A percentile compares a stretch with the other conserved stretches of the same genome.
Conservation (phyloP, 2,329 filamentous ascomycete genomes). For the Alternaria solani region DNA sequence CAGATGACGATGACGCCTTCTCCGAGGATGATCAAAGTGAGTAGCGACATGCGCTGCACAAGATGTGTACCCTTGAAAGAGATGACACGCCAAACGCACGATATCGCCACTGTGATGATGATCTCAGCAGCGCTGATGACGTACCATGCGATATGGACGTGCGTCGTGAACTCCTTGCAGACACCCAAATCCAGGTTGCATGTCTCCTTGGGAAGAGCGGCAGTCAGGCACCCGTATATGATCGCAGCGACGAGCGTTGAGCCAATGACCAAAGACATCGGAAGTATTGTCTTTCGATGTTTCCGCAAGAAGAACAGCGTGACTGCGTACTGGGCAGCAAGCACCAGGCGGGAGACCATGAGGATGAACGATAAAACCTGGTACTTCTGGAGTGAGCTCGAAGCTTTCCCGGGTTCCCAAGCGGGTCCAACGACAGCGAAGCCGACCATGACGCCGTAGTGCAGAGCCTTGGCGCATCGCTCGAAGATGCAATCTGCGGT, state of each 20-base stretch:
- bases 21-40: slow-evolving; percentile 51
- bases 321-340: slow-evolving; percentile 51
- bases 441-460: slow-evolving; percentile 71
- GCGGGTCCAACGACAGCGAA: slow-evolving; percentile 67
- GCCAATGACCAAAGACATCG: slow-evolving; percentile 45
- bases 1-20: slow-evolving; percentile 51
- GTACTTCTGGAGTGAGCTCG: slow-evolving; percentile 55
- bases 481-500: slow-evolving; percentile 71
- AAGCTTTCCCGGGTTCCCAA: slow-evolving; percentile 35
- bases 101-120: slow-evolving; percentile 40
- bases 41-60: slow-evolving; percentile 49
- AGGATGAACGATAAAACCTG: slow-evolving; percentile 49
- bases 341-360: slow-evolving; percentile 48
- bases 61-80: slow-evolving; percentile 52
- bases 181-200: neutral
- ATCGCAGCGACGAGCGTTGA: slow-evolving; percentile 46
- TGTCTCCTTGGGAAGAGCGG: slow-evolving; percentile 30
- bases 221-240: slow-evolving; percentile 37
- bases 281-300: slow-evolving; percentile 39
- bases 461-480: slow-evolving; percentile 64
- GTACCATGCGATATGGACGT: slow-evolving; percentile 48
- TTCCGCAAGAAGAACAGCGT: slow-evolving; percentile 46
- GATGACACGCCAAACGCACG: slow-evolving; percentile 44
- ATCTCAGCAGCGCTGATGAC: slow-evolving; percentile 49
- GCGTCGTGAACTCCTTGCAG: slow-evolving; percentile 9